A percentile compares a stretch with the other conserved stretches of the same genome.
These are phyloP conservation scores for Alternaria sp. DNA, from an alignment of 2,329 filamentous ascomycete species.

Conservation along the genomic window DNA sequence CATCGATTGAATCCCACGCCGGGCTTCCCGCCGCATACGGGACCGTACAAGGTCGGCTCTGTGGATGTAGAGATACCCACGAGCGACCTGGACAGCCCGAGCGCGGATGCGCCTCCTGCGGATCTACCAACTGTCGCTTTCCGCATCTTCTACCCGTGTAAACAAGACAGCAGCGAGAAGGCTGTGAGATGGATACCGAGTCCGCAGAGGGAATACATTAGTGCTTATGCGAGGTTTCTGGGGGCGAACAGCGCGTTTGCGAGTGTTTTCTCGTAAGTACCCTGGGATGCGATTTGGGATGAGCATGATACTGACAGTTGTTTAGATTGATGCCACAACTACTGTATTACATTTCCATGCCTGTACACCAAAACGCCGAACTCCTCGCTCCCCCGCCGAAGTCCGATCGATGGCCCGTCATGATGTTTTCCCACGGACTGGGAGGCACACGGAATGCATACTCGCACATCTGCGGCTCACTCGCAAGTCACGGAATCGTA, in stretches of 20 bases:
- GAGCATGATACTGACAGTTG: not conserved
- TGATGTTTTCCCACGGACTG: slow-evolving; percentile 86
- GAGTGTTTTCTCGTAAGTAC: slow-evolving; percentile 47
- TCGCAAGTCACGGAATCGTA: slow-evolving; percentile 81
- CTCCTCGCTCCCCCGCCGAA: slow-evolving; percentile 58
- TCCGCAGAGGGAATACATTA: slow-evolving; percentile 75
- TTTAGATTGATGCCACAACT: slow-evolving; percentile 70
- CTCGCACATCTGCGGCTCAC: slow-evolving; percentile 78
- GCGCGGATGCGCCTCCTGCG: slow-evolving; percentile 59
- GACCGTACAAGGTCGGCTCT: slow-evolving; percentile 78
- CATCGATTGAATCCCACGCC: slow-evolving; percentile 69
- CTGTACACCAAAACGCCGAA: slow-evolving; percentile 73
- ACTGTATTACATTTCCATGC: slow-evolving; percentile 75
- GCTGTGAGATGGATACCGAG: slow-evolving; percentile 77
- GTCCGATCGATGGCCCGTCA: slow-evolving; percentile 73
- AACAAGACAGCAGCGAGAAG: slow-evolving; percentile 53
- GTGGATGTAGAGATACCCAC: slow-evolving; percentile 81
- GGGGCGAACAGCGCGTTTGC: slow-evolving; percentile 64
- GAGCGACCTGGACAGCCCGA: slow-evolving; percentile 53
- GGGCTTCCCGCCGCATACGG: slow-evolving; percentile 75
- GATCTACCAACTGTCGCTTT: slow-evolving; percentile 76
- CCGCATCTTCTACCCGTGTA: slow-evolving; percentile 77
- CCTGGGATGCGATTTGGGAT: not conserved
- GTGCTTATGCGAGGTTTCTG: slow-evolving; percentile 77
- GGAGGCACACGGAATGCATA: slow-evolving; percentile 84